Percentiles rank a stretch among this genome's conserved stretches.
Conservation (phyloP, 2,329 filamentous ascomycete genomes). For the Blumeria graminis region DNA sequence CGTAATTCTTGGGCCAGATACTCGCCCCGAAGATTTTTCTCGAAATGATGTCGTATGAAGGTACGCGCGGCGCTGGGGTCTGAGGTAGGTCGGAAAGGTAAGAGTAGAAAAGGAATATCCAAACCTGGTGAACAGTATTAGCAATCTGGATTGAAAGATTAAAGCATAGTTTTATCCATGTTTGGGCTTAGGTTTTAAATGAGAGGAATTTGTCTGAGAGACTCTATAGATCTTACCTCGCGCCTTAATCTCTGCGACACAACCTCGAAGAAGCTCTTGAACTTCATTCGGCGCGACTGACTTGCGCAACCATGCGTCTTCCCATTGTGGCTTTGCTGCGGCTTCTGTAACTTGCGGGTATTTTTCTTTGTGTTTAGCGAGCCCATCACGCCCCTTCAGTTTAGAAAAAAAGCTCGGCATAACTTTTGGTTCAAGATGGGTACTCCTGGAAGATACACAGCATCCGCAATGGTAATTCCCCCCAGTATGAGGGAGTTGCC, state of each 20-base stretch:
- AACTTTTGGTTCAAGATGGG: neutral
- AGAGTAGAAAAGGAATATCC: constrained; percentile 72
- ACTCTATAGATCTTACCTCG: constrained; percentile 44
- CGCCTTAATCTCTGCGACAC: constrained; percentile 77
- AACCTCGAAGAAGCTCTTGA: constrained; percentile 61
- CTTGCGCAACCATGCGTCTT: constrained; percentile 65
- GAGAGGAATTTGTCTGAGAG: neutral
- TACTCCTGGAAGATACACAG: too few relatives aligned
- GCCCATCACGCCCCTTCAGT: constrained; percentile 47
- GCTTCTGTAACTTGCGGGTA: constrained; percentile 24
- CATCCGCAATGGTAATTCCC: too few relatives aligned
- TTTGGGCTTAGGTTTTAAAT: neutral
- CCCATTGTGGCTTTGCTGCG: constrained; percentile 54
- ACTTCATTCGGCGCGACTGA: constrained; percentile 76
- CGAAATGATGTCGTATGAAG: constrained; percentile 85
- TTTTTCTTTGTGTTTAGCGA: constrained; percentile 29
- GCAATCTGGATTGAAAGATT: neutral
- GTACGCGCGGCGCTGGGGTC: constrained; percentile 79
- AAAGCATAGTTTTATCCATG: too few relatives aligned
- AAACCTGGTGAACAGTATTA: constrained; percentile 32
- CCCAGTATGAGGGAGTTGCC: too few relatives aligned
- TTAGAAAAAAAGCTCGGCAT: constrained; percentile 16
- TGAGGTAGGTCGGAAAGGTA: constrained; percentile 82
- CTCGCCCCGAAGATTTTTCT: constrained; percentile 42
- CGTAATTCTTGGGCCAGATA: constrained; percentile 63